phyloP scores from a whole-genome alignment of 2,329 filamentous ascomycete genomes.

The Aspergillus novoparasiticus region DNA sequence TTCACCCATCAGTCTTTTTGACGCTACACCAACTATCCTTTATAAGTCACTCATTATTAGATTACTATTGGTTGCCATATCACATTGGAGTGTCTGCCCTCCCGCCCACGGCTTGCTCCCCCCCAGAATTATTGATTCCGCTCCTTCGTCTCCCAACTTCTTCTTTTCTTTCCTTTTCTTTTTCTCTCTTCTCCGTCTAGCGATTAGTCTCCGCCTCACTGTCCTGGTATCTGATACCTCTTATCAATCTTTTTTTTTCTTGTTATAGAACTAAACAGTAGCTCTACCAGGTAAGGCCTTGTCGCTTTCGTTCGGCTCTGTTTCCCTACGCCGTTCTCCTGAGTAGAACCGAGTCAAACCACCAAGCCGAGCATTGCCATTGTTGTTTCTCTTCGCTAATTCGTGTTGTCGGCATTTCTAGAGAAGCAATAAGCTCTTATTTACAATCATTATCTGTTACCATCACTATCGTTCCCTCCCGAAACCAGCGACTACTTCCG shows the following conservation, averaged over 20 bases:
- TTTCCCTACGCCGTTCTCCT: neutral
- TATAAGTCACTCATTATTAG: constrained; percentile 6
- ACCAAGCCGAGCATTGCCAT: neutral
- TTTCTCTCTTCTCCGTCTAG: neutral
- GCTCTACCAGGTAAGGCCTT: neutral
- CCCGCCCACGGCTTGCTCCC: neutral
- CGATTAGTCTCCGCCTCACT: neutral
- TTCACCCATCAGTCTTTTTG: constrained; percentile 4
- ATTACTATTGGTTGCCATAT: neutral
- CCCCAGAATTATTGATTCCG: neutral
- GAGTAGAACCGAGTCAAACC: neutral
- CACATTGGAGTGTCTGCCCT: neutral
- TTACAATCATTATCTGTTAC: neutral
- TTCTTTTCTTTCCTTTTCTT: constrained; percentile 1
- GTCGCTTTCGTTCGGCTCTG: neutral
- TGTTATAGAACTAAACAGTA: neutral
- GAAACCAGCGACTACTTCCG: no score
- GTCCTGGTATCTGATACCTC: neutral
- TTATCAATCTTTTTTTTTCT: neutral
- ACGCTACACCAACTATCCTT: constrained; percentile 4
- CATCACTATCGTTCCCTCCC: neutral
- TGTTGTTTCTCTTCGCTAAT: neutral
- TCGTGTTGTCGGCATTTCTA: neutral
- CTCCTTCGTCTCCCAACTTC: neutral
- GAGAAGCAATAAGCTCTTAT: neutral